phyloP scores from a whole-genome alignment of 805 yeast species.

The Yarrowia bubula region DNA sequence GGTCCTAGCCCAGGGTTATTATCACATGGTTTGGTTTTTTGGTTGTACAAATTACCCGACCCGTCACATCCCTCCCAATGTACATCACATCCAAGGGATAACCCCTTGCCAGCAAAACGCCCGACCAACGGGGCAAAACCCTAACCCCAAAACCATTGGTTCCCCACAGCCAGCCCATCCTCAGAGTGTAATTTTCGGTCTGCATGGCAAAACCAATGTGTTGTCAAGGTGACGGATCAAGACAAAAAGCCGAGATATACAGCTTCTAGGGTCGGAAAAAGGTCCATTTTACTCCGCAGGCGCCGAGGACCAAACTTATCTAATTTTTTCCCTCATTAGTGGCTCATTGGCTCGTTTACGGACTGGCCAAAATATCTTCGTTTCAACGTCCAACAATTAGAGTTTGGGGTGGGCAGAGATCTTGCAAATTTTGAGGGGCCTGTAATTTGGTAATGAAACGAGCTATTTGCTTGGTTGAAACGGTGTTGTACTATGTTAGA shows the following conservation, averaged over 20 bases:
- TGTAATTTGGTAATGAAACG: not conserved
- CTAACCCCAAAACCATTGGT: slow-evolving; percentile 24
- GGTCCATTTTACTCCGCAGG: not conserved
- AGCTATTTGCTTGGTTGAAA: not conserved
- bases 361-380: not conserved
- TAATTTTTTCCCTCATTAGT: not conserved
- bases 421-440: not conserved
- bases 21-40: not conserved
- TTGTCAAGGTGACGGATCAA: slow-evolving; percentile 21
- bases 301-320: not conserved
- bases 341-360: not conserved
- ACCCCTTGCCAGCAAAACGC: slow-evolving; percentile 20
- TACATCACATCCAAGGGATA: slow-evolving; percentile 20
- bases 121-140: not conserved
- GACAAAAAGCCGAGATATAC: not conserved
- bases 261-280: not conserved
- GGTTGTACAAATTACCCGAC: not conserved
- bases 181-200: slow-evolving; percentile 25
- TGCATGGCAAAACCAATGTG: slow-evolving; percentile 22
- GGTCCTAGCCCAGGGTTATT: not conserved
- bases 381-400: not conserved
- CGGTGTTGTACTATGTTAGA: not conserved
- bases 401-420: slow-evolving; percentile 24
- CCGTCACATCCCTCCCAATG: slow-evolving; percentile 22
- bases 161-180: slow-evolving; percentile 27